Evolutionary conservation across 768 basidiomycete species (phyloP), one percentile per base, ranked within the genome.

Genomic region (Tricholoma terreum): DNA sequence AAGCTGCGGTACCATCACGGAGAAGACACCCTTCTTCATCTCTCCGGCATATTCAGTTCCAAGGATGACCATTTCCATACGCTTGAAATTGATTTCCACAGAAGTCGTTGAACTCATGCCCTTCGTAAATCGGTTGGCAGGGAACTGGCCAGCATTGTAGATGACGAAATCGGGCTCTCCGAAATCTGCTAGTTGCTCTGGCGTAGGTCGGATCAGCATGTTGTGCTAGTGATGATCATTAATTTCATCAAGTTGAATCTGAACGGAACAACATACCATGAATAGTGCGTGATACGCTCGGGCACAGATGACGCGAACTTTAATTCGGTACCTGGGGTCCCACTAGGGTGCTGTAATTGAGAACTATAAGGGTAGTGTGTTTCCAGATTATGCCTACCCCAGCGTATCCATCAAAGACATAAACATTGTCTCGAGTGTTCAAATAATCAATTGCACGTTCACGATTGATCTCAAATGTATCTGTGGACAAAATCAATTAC

Each of bases 1-100:
- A 31, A 30, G 33, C 12, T 48, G 61, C 77, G 19, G 60, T 49
- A 86, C 86, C 96, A 99, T 99, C 65, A 99, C 95, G 43, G 90
- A 93, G 80, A 99, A 99, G 72, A 99, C 92, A 71, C 97, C 97
- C 85, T 99, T 99, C 81, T 99, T 99, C 97, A 99, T 99, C 80
- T 99, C 94, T 50, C 94, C 94, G 27, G 94, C 94, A 69, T 98
- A 98, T 71, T 98, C 94, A 31, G 94, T 96, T 54, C 92, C 96
- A 65, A 99, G 92, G 68, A 99, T 98, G 68, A 99, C 97, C 97
- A 99, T 99, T 75, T 99, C 97, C 94, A 94, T 97, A 38, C 97
- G 92, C 82, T 97, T 97, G 78, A 99, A 99, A 84, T 99, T 99
- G 81, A 99, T 93, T 78, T 98, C 96, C 50, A 99, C 96, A 2